Percentiles rank a stretch among this genome's conserved stretches.
Conservation (phyloP, 345 rosid genomes). For the Gossypium rotundifolium region DNA sequence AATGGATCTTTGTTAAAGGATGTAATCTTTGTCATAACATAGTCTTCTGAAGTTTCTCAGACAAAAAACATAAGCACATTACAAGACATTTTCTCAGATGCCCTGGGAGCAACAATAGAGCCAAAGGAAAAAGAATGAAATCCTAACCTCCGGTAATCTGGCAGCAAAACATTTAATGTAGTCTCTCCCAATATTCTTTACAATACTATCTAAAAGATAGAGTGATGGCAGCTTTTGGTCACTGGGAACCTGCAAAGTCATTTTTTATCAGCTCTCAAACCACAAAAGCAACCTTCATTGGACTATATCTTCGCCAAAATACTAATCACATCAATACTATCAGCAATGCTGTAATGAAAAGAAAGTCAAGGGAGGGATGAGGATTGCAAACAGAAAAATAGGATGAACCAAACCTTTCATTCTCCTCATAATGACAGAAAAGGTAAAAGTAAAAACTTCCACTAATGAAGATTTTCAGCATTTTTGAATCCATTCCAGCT, state of each 20-base stretch:
- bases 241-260: slow-evolving; percentile 83
- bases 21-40: too few species aligned
- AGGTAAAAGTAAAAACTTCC: too few species aligned
- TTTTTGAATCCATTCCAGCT: neutral
- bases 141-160: slow-evolving; percentile 77
- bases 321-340: neutral
- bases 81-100: neutral
- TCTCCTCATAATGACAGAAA: neutral
- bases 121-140: slow-evolving; percentile 20
- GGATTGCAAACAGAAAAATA: neutral
- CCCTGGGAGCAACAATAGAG: neutral
- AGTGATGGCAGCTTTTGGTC: slow-evolving; percentile 98
- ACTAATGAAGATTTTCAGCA: neutral
- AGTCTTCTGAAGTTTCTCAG: neutral
- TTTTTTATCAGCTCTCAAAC: slow-evolving; percentile 34
- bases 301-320: neutral
- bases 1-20: too few species aligned
- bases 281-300: neutral
- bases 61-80: slow-evolving; percentile 6
- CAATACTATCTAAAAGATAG: slow-evolving; percentile 98
- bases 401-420: neutral
- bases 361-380: neutral
- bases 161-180: slow-evolving; percentile 80
- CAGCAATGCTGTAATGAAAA: neutral
- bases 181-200: slow-evolving; percentile 91